Evolutionary conservation across 2,329 filamentous ascomycete genomes (phyloP), one percentile per base, ranked within the genome.

Genomic region (Aureobasidium sp.): DNA sequence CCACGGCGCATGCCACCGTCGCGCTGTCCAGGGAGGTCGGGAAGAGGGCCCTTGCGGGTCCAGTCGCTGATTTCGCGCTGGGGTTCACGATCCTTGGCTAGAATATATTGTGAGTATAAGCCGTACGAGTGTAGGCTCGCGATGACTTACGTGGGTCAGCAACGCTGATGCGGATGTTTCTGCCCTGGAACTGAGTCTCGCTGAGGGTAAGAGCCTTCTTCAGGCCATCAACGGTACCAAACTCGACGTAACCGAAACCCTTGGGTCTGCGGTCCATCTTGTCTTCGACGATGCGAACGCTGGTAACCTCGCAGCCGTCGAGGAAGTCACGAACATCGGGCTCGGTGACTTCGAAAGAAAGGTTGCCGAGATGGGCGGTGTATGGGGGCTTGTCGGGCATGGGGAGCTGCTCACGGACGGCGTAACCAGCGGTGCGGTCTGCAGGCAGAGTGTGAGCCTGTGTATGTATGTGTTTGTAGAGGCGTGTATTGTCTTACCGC

Each of bases 221-320:
- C 75, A 99, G 85, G 67, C 95, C 95, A 58, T 98, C 95, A 51
- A 96, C 83, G 60, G 90, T 91, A 71, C 87, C 90, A 75, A 99
- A 99, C 80, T 99, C 96, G 71, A 97, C 95, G 79, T 99, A 99
- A 68, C 95, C 96, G 75, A 99, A 99, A 56, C 96, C 96, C 85
- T 99, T 99, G 71, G 96, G 96, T 76, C 95, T 94, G 80, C 92
- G 90, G 77, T 96, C 92, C 79, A 97, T 87, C 77, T 95, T 96
- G 81, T 99, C 97, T 84, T 98, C 95, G 70, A 99, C 97, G 74
- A 99, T 94, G 75, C 96, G 93, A 71, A 99, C 94, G 77, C 90
- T 98, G 71, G 92, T 92, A 73, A 98, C 91, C 70, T 94, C 88
- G 79, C 95, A 98, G 65, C 87, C 93, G 61, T 86, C 83, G 77